Evolutionary conservation across 768 basidiomycete genomes (phyloP), one percentile per base, ranked within the genome.

Genomic region (Agrocybe praecox): DNA sequence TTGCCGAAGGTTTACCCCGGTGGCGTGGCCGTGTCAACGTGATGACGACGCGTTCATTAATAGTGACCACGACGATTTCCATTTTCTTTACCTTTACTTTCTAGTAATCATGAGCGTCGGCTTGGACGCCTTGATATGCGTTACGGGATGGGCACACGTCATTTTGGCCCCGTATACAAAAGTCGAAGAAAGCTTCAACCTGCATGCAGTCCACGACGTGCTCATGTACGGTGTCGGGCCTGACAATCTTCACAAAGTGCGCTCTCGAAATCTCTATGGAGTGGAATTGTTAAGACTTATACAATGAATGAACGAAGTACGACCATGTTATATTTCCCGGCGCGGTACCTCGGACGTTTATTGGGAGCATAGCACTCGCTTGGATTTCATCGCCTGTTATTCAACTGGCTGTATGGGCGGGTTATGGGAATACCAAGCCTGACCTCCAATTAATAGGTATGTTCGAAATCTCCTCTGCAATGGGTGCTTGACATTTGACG

Each of bases 111-210:
- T 72, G 70, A 69, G 63, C 51, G 18, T 62, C 21, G 58, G 53
- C 9, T 72, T 83, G 17, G 90, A 92, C 63, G 60, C 74, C 18
- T 64, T 85, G 10, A 65, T 90, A 15, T 68, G 87, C 22, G 65
- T 64, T 0, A 75, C 78, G 46, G 76, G 78, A 51, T 90, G 86
- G 80, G 62, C 67, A 1, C 89, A 96, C 61, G 89, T 96, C 46
- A 62, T 90, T 22, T 74, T 92, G 2, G 83, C 92, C 2, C 96
- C 97, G 0, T 94, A 90, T 69, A 91, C 92, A 3, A 99, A 99
- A 75, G 97, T 99, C 24, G 97, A 99, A 71, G 97, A 99, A 74
- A 92, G 90, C 66, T 98, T 98, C 79, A 95, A 90, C 62, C 81
- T 98, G 9, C 97, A 98, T 67, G 95, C 93, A 0, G 81, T 80